A percentile compares a stretch with the other conserved stretches of the same genome.
Conservation (phyloP, 495 filamentous ascomycete species). For the Cercophora sp. region DNA sequence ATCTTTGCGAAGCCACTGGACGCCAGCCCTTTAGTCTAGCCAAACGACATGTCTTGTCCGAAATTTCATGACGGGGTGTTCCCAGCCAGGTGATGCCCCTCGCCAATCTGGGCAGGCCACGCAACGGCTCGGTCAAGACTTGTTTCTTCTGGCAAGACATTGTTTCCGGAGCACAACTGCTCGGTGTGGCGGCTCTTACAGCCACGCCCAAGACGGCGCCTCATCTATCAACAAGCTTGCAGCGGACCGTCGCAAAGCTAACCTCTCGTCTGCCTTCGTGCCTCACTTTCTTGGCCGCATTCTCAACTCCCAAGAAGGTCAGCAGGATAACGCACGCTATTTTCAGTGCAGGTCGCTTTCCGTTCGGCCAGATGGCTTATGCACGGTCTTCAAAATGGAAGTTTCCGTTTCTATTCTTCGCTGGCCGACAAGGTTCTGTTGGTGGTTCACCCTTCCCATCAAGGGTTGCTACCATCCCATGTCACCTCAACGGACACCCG, state of each 20-base stretch:
- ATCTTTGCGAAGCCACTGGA: slow-evolving; percentile 4
- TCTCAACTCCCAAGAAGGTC: too few species aligned
- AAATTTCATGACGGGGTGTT: slow-evolving; percentile 8
- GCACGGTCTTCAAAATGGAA: too few species aligned
- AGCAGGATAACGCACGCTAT: background rate
- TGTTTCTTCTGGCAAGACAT: slow-evolving; percentile 5
- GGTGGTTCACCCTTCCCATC: too few species aligned
- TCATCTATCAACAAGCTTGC: too few species aligned
- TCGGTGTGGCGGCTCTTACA: slow-evolving; percentile 14
- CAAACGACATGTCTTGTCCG: background rate
- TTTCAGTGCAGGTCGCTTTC: too few species aligned
- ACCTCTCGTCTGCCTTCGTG: background rate
- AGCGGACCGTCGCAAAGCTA: background rate
- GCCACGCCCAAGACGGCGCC: too few species aligned
- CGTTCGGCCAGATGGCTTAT: too few species aligned
- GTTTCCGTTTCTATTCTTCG: too few species aligned
- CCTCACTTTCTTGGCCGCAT: background rate
- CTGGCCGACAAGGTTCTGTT: too few species aligned
- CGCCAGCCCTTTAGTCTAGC: background rate
- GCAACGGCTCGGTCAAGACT: slow-evolving; percentile 14
- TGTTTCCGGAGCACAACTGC: background rate
- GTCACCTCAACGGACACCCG: too few species aligned
- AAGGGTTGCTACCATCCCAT: too few species aligned
- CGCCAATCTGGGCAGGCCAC: slow-evolving; percentile 18
- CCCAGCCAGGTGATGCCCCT: background rate